Evolutionary conservation across 2,329 filamentous ascomycete species (phyloP), one percentile per base, ranked within the genome.

Genomic region (Paraphaeosphaeria minitans): DNA sequence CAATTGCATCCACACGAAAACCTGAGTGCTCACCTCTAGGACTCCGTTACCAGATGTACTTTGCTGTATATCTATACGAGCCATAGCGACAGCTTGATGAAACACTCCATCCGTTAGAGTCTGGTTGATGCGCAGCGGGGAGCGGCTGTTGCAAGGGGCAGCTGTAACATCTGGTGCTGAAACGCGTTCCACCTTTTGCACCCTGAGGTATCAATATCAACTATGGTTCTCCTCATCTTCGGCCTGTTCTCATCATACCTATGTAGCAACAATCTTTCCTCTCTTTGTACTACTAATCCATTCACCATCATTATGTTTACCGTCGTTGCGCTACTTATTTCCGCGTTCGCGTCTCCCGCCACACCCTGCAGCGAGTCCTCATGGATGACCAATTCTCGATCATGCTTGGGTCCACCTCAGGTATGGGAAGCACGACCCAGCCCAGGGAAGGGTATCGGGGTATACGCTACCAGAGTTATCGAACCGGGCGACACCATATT

Each of bases 361-460:
- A 35, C 62, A 29, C 57, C 57, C 12, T 46, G 59, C 22, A 41
- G 43, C n/a, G 41, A 61, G 10, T 58, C 66, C 41, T 57, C 62
- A 52, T 67, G 60, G 62, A 56, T 61, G 8, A 60, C 62, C 7
- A 52, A 59, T 12, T 53, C 70, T n/a, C 60, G 55, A 35, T 60
- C 60, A 13, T 77, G 73, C 45, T 43, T 41, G 7, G 70, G 67
- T 5, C 62, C 70, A 12, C 65, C 69, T n/a, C 57, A 64, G 21
- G 55, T 68, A 55, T 75, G 68, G 48, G 59, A 66, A 8, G 69
- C 79, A 47, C 55, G 58, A 8, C 63, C 65, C 1, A 75, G 75
- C n/a, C 67, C 70, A 0, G 74, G 75, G 12, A 80, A 79, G 65
- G 80, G 80, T 1, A 65, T 81, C 8, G 80, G 80, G 27, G 71